A percentile compares a stretch with the other conserved stretches of the same genome.
Evolutionary conservation across 805 yeast species (phyloP).

Genomic region (Saccharomycopsis fodiens): DNA sequence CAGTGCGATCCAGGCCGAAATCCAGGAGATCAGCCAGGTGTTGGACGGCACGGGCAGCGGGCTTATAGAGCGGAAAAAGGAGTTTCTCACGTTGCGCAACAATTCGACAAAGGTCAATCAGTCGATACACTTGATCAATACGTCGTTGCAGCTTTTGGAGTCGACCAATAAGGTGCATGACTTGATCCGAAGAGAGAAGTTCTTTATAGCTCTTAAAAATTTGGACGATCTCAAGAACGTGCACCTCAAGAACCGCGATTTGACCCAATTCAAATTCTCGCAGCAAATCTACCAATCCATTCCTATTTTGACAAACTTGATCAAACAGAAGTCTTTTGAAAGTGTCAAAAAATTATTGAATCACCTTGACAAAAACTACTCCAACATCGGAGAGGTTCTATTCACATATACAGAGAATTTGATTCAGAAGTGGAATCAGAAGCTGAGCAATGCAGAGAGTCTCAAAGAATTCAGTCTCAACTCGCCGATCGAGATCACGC

Average conservation of each 20-base stretch:
- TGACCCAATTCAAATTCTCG: conserved; percentile 65
- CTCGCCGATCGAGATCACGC: conserved; percentile 76
- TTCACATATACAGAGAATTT: conserved; percentile 48
- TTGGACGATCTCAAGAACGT: conserved; percentile 66
- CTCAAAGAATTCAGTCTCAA: conserved; percentile 61
- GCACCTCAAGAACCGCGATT: conserved; percentile 61
- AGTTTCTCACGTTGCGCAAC: conserved; percentile 52
- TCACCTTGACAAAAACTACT: conserved; percentile 53
- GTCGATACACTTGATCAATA: conserved; percentile 58
- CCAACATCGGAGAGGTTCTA: conserved; percentile 37
- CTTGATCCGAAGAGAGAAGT: conserved; percentile 62
- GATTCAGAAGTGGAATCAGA: conserved; percentile 51
- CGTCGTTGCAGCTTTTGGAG: conserved; percentile 76
- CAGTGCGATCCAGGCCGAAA: conserved; percentile 44
- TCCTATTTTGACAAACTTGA: conserved; percentile 65
- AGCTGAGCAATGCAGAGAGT: conserved; percentile 28
- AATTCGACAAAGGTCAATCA: conserved; percentile 62
- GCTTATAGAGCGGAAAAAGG: conserved; percentile 54
- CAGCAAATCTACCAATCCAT: conserved; percentile 65
- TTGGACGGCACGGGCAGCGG: conserved; percentile 60
- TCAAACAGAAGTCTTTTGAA: conserved; percentile 66
- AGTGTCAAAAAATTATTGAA: conserved; percentile 58
- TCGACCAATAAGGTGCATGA: conserved; percentile 81
- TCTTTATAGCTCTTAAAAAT: conserved; percentile 80
- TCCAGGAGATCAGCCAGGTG: conserved; percentile 47